Conservation (phyloP, 352 stramenopile species). For the Pelagophyceae sp. region DNA sequence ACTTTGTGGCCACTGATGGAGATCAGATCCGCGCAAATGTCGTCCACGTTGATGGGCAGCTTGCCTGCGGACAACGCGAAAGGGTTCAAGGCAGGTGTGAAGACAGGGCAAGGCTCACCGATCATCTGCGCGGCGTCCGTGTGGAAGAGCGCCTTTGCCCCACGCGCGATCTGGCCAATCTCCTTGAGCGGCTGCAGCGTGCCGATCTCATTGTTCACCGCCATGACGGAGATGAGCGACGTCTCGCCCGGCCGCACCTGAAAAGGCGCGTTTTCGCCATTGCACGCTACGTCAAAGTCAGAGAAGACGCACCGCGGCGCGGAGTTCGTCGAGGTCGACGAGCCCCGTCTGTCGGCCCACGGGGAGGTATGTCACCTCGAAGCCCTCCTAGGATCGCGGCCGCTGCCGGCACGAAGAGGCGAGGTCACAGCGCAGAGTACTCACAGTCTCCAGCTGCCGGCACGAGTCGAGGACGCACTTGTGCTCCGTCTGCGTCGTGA, state of each 20-base stretch:
- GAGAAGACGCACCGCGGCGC: conserved; percentile 83
- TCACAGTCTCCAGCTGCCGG: conserved; percentile 24
- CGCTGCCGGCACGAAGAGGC: conserved; percentile 79
- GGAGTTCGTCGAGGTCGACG: conserved; percentile 85
- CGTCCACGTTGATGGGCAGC: conserved; percentile 94
- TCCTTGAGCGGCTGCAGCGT: conserved; percentile 93
- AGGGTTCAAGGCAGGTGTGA: neutral
- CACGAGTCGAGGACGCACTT: conserved; percentile 34
- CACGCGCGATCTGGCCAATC: conserved; percentile 70
- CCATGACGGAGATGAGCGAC: conserved; percentile 93
- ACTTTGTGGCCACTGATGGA: conserved; percentile 95
- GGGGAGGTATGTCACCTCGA: conserved; percentile 95
- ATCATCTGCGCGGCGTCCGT: conserved; percentile 97
- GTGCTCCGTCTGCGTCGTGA: conserved; percentile 91
- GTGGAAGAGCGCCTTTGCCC: conserved; percentile 92
- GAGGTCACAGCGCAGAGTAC: too few relatives aligned
- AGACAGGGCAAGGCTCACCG: conserved; percentile 62
- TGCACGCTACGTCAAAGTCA: conserved; percentile 48
- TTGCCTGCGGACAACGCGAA: too few relatives aligned
- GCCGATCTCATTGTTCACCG: conserved; percentile 99
- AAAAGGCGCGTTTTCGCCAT: neutral
- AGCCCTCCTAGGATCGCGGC: too few relatives aligned
- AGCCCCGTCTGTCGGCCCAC: conserved; percentile 77
- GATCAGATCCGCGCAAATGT: conserved; percentile 97
- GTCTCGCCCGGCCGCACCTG: conserved; percentile 74